These are phyloP conservation scores for Dipteronia dyeriana DNA, from an alignment of 345 rosid species.

Conservation along the genomic window DNA sequence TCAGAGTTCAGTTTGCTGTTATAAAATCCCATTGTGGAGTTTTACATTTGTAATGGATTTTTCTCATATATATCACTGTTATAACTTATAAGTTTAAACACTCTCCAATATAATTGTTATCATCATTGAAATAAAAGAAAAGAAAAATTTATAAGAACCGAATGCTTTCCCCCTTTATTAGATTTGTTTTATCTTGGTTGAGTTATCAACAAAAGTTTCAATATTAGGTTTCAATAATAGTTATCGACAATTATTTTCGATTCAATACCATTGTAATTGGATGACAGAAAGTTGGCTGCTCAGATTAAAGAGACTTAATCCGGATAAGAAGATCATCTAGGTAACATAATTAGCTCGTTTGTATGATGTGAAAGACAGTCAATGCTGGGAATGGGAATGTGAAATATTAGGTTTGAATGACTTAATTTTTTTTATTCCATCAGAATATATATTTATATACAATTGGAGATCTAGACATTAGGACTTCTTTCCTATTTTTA, in stretches of 20 bases:
- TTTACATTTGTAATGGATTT: background rate
- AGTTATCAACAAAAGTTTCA: background rate
- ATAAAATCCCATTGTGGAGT: background rate
- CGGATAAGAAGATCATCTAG: slow-evolving; percentile 1
- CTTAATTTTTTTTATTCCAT: no score
- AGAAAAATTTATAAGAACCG: background rate
- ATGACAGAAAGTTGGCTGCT: slow-evolving; percentile 4
- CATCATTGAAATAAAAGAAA: background rate
- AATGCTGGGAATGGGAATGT: background rate
- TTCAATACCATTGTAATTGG: background rate
- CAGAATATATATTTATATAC: no score
- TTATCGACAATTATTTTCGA: background rate
- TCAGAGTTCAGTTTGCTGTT: background rate
- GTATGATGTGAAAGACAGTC: slow-evolving; percentile 7
- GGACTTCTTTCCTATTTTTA: no score
- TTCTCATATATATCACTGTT: background rate
- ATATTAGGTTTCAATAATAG: no score
- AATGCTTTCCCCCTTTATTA: background rate
- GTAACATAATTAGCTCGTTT: background rate
- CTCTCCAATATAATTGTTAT: background rate
- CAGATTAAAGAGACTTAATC: background rate
- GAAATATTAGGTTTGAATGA: no score
- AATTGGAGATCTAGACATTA: no score
- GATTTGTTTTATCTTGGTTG: background rate
- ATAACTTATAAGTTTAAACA: background rate